Evolutionary conservation across 768 basidiomycete genomes (phyloP), one percentile per base, ranked within the genome.

Genomic region (Melanogaster broomeanus): DNA sequence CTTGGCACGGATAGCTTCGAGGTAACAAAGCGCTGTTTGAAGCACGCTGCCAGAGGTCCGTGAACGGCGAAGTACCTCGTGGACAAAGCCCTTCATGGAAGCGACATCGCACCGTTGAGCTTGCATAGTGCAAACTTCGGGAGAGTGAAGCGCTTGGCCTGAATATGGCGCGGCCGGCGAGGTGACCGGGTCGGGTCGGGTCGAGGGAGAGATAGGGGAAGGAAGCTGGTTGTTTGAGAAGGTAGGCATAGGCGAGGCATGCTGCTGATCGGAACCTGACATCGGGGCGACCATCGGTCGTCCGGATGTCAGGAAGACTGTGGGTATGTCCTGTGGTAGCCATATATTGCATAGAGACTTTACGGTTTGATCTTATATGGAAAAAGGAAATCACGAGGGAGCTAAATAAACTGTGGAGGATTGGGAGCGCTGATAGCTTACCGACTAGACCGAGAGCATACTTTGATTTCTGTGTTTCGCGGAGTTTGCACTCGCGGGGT

Each of bases 1-100:
- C 64, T 81, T 85, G 24, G 74, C 64, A 6, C 90, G 85, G n/a
- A 92, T 78, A 4, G 88, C 90, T 67, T 93, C 90, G 12, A 95
- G 73, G 64, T 94, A 95, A 65, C 93, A 92, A 0, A 93, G 72
- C 0, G 93, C 93, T 0, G 91, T 89, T 65, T 95, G 92, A 8
- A 96, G 77, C 4, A 93, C 89, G 39, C 79, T 82, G 38, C 86
- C 88, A 5, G 90, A 88, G 0, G 92, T 94, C 42, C 90, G 81
- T 12, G 90, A 93, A 33, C 93, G 87, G 45, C 90, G 81, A 13
- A 96, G 78, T 8, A 94, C 88, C 70, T 96, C 92, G 64, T 91
- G 88, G 25, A 96, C 90, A 61, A 96, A 96, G 5, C 79, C 76
- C 57, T 81, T 85, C 56, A 91, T 78, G 8, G 88, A 85, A 8